Evolutionary conservation across 805 yeast genomes (phyloP), one percentile per base, ranked within the genome.

Genomic region (Saturnispora bothae): DNA sequence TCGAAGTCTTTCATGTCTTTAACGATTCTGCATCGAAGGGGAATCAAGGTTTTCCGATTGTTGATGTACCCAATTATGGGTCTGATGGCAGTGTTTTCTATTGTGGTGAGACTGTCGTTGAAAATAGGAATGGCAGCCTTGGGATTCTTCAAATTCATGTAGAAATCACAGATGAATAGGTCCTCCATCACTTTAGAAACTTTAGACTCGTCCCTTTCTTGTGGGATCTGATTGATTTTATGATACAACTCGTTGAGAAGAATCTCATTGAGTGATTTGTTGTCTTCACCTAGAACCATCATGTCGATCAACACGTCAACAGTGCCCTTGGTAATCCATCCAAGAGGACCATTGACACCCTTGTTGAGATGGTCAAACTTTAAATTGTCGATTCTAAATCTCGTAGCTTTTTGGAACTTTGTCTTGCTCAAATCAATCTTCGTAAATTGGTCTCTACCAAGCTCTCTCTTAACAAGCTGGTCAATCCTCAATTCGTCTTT

Each of bases 21-120:
- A 25, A 80, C 79, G 7, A 92, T 76, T 4, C 85, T 73, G 52
- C 95, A 84, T 43, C 76, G 69, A 42, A 89, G 77, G 31, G 95
- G 96, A 43, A 92, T 88, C 51, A 79, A 83, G 0, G 97, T 85
- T 51, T 83, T 83, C 42, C 83, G 71, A 27, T 92, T 81, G 55
- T 92, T 92, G 54, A 92, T 89, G 57, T 89, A 92, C 1, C 88
- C 96, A 18, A 92, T 95, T 54, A 92, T 88, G 0, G 98, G 98
- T 45, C 95, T 66, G 38, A 92, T 81, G 41, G 92, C 64, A 1
- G 98, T 96, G 56, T 81, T 82, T 59, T 92, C 92, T 46, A 86
- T 75, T 50, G 89, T 88, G n/a, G 89, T 81, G 40, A 92, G 64
- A 45, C 88, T 95, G n/a, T 78, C 71, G 1, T 92, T 71, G 53